These are phyloP conservation scores for Sabuloglossum arenarium DNA, from an alignment of 495 filamentous ascomycete species.

Conservation along the genomic window DNA sequence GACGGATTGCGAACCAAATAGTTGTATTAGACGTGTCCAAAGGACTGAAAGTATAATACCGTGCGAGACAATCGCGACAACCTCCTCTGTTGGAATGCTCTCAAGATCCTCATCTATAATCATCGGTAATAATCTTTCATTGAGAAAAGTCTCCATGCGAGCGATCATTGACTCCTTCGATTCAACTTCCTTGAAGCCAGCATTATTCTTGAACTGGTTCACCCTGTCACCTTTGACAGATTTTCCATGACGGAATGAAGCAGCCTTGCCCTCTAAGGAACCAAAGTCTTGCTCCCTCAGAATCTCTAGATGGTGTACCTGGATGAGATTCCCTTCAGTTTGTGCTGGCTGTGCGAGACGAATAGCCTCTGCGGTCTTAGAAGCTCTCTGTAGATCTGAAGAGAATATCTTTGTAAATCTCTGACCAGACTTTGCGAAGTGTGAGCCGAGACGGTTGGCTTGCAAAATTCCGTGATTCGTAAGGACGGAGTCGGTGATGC, in stretches of 20 bases:
- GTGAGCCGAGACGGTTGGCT: slow-evolving; percentile 36
- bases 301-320: slow-evolving; percentile 21
- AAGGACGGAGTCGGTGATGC: slow-evolving; percentile 52
- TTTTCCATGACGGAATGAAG: slow-evolving; percentile 12
- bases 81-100: slow-evolving; percentile 10
- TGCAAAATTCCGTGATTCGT: slow-evolving; percentile 70
- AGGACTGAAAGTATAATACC: slow-evolving; percentile 55
- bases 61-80: slow-evolving; percentile 52
- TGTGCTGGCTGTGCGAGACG: slow-evolving; percentile 25
- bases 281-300: slow-evolving; percentile 57
- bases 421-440: slow-evolving; percentile 29
- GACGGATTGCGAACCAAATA: slow-evolving; percentile 25
- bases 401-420: slow-evolving; percentile 44
- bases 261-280: slow-evolving; percentile 41
- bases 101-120: slow-evolving; percentile 19
- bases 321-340: background rate
- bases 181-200: too few relatives aligned
- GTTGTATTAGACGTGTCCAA: slow-evolving; percentile 36
- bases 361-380: slow-evolving; percentile 46
- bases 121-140: slow-evolving; percentile 34
- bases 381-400: slow-evolving; percentile 58
- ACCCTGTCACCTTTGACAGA: slow-evolving; percentile 7
- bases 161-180: slow-evolving; percentile 43
- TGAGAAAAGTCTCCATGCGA: slow-evolving; percentile 41
- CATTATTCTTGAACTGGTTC: too few relatives aligned